A percentile compares a stretch with the other conserved stretches of the same genome.
Evolutionary conservation across 805 yeast species (phyloP).

Genomic region (Candida awuae): DNA sequence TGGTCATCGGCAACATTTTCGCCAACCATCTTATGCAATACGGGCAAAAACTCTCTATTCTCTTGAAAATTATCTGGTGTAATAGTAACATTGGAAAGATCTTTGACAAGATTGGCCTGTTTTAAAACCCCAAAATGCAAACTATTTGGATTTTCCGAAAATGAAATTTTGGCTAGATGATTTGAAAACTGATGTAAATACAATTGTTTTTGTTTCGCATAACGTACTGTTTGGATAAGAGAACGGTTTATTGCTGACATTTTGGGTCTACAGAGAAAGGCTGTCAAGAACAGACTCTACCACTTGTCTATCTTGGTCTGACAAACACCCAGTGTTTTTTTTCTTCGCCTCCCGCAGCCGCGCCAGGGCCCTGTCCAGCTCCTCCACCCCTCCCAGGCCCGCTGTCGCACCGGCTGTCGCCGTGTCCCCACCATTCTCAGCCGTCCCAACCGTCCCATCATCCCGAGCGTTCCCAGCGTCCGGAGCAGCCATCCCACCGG

Average conservation of each 20-base stretch:
- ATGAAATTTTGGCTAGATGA: slow-evolving; percentile 20
- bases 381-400: no score
- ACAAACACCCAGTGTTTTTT: background rate
- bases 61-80: slow-evolving; percentile 21
- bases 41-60: slow-evolving; percentile 19
- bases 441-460: no score
- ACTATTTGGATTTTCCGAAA: slow-evolving; percentile 22
- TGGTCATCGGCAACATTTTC: slow-evolving; percentile 36
- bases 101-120: background rate
- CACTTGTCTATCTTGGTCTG: background rate
- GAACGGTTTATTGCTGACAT: slow-evolving; percentile 14
- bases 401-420: no score
- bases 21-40: slow-evolving; percentile 20
- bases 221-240: slow-evolving; percentile 18
- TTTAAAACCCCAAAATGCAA: slow-evolving; percentile 20
- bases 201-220: slow-evolving; percentile 23
- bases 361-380: background rate
- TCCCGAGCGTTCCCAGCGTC: no score
- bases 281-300: background rate
- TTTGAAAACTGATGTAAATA: slow-evolving; percentile 19
- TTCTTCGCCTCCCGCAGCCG: background rate
- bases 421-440: no score
- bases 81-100: slow-evolving; percentile 10
- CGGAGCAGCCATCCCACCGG: no score
- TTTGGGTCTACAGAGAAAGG: background rate